A percentile compares a stretch with the other conserved stretches of the same genome.
Conservation (phyloP, 139 green algal species). For the Gonium pectorale region DNA sequence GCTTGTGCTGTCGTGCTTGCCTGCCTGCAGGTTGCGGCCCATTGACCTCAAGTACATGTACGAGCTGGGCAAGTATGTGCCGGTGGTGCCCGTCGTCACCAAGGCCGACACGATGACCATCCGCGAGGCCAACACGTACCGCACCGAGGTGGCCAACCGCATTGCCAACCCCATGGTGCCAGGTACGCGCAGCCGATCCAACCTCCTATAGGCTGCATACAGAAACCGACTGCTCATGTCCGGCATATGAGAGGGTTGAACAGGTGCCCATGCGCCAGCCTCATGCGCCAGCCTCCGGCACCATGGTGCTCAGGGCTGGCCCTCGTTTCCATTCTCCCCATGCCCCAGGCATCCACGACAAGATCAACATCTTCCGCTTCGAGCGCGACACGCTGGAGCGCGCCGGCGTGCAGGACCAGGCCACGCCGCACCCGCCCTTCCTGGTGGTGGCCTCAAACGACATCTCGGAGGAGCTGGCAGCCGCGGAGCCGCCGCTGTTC, state of each 20-base stretch:
- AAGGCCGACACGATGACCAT: conserved; percentile 89
- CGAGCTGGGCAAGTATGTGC: conserved; percentile 71
- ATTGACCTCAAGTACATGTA: conserved; percentile 79
- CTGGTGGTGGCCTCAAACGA: conserved; percentile 78
- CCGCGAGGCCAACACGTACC: conserved; percentile 69
- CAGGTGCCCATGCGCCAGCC: too few species aligned
- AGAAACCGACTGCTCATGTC: too few species aligned
- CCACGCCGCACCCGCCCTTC: conserved; percentile 64
- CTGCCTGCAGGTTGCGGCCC: conserved; percentile 59
- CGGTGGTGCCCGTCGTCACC: conserved; percentile 80
- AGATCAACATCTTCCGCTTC: conserved; percentile 85
- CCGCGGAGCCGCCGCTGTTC: conserved; percentile 64
- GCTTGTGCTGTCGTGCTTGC: neutral
- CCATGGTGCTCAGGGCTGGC: too few species aligned
- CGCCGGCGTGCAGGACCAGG: conserved; percentile 64
- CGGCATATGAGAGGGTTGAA: too few species aligned
- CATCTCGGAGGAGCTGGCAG: conserved; percentile 68
- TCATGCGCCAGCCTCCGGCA: too few species aligned
- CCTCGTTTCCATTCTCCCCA: neutral
- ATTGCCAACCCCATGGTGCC: conserved; percentile 71
- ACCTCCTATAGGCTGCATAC: too few species aligned
- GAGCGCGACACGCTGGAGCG: conserved; percentile 77
- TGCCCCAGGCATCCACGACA: conserved; percentile 57
- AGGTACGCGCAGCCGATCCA: conserved; percentile 39
- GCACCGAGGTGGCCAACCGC: conserved; percentile 73